phyloP scores from a whole-genome alignment of 2,329 filamentous ascomycete genomes.

The Microdochium bolleyi region DNA sequence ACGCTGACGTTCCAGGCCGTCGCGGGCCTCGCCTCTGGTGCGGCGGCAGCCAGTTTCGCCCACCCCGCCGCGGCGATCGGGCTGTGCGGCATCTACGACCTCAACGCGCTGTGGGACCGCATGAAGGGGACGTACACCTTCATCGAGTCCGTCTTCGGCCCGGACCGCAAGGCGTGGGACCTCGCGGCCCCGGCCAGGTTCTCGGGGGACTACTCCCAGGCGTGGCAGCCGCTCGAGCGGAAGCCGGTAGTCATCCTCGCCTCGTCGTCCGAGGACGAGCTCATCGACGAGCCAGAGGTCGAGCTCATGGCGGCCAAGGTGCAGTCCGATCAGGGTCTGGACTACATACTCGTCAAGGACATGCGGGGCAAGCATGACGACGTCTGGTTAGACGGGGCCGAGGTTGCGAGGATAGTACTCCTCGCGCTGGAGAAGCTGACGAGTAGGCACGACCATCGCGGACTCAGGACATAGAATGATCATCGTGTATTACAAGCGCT shows the following conservation, averaged over 20 bases:
- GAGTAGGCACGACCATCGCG: not conserved
- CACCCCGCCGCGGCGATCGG: conserved; percentile 47
- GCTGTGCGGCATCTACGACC: conserved; percentile 59
- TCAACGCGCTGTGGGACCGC: conserved; percentile 43
- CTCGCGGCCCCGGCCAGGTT: conserved; percentile 44
- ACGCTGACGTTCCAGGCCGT: conserved; percentile 55
- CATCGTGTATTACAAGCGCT: not conserved
- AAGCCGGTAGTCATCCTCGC: conserved; percentile 28
- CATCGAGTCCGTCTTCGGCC: conserved; percentile 53
- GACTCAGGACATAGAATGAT: not conserved
- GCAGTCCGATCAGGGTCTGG: conserved; percentile 20
- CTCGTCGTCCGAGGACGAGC: conserved; percentile 37
- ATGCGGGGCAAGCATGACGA: conserved; percentile 54
- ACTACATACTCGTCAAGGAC: conserved; percentile 21
- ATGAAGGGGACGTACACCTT: conserved; percentile 47
- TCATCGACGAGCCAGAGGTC: conserved; percentile 50
- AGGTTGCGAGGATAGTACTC: conserved; percentile 40
- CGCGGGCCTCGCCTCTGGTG: conserved; percentile 27
- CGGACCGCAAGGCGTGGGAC: conserved; percentile 38
- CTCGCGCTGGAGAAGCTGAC: conserved; percentile 7
- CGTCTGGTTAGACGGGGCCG: conserved; percentile 51
- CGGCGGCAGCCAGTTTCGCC: not conserved
- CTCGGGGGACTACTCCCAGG: conserved; percentile 28
- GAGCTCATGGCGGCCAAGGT: conserved; percentile 46
- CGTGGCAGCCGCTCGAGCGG: conserved; percentile 22